Base-by-base conservation (phyloP, 1,139 yeast species). In the Pichia sp. region DNA sequence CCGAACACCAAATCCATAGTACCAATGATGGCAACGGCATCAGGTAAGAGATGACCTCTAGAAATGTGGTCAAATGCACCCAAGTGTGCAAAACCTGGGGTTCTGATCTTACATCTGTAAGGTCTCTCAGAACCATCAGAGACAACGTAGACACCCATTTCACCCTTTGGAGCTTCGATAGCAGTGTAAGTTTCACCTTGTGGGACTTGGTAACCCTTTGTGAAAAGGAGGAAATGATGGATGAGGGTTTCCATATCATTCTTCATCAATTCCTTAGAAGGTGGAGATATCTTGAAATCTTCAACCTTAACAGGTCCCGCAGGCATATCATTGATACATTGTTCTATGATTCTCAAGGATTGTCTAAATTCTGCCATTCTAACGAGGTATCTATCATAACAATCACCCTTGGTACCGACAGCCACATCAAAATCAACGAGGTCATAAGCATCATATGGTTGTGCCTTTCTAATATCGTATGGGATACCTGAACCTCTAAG, bases 1-100 rank as follows among this genome's bases (percentile, higher is more conserved):
- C 94, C 94, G 60, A 85, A 85, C 61, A 85, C 95, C 62, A 85
- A 76, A 69, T 85, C 95, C 94, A 85, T 84, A 45, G 94, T 85
- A 68, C 95, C 95, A 57, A 85, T 84, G 58, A 85, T 85, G 45
- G 95, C 94, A 41, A 85, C 95, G 24, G 94, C 93, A 64, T 85
- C 95, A 40, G 95, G 94, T 60, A 85, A 68, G 65, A 82, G 80
- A 63, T 83, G 84, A 56, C 91, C 88, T 63, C 93, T 77, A 26
- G 91, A 69, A 52, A 84, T 77, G 58, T 80, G 87, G 61, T 85
- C 95, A 51, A 84, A 82, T 20, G 91, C 94, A 50, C 83, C 93
- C 59, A 85, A 69, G 62, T 83, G 93, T 27, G 94, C 88, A 59
- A 85, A 85, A 33, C 95, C 95, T 36, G 95, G 95, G 16, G 94